Conservation (phyloP, 164 flowering plant genomes). For the Hamamelis virginiana region DNA sequence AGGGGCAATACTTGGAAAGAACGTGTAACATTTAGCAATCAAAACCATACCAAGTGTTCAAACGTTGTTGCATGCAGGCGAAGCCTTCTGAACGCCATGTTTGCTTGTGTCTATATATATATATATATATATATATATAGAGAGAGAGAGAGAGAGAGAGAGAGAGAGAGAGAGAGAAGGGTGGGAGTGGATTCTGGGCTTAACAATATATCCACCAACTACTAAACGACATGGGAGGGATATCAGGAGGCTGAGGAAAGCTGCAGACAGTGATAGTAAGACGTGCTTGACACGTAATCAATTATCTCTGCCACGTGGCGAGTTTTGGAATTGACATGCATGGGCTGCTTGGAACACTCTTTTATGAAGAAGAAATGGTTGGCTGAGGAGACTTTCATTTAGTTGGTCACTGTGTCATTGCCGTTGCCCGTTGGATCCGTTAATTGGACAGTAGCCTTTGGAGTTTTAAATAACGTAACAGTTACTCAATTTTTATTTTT, state of each 20-base stretch:
- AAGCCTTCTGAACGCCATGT: too few relatives aligned
- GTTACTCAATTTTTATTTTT: too few relatives aligned
- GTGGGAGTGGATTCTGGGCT: background rate
- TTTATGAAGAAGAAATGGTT: too few relatives aligned
- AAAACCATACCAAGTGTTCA: slow-evolving; percentile 5
- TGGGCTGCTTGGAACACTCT: background rate
- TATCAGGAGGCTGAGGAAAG: slow-evolving; percentile 8
- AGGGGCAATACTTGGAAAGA: background rate
- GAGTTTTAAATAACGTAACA: too few relatives aligned
- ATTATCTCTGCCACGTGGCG: slow-evolving; percentile 17
- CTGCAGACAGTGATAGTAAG: slow-evolving; percentile 18
- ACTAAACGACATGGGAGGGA: background rate
- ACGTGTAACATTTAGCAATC: slow-evolving; percentile 9
- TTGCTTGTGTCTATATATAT: too few relatives aligned
- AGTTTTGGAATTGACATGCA: background rate
- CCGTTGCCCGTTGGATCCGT: too few relatives aligned
- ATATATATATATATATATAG: too few relatives aligned
- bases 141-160: too few relatives aligned
- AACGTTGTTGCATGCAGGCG: slow-evolving; percentile 8
- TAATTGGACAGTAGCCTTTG: too few relatives aligned
- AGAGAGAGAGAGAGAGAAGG: too few relatives aligned
- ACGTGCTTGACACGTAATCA: slow-evolving; percentile 26
- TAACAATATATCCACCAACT: background rate
- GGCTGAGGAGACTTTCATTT: too few relatives aligned
- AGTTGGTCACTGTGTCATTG: too few relatives aligned